phyloP scores from a whole-genome alignment of 768 basidiomycete species.

The Hortiboletus campestris region DNA sequence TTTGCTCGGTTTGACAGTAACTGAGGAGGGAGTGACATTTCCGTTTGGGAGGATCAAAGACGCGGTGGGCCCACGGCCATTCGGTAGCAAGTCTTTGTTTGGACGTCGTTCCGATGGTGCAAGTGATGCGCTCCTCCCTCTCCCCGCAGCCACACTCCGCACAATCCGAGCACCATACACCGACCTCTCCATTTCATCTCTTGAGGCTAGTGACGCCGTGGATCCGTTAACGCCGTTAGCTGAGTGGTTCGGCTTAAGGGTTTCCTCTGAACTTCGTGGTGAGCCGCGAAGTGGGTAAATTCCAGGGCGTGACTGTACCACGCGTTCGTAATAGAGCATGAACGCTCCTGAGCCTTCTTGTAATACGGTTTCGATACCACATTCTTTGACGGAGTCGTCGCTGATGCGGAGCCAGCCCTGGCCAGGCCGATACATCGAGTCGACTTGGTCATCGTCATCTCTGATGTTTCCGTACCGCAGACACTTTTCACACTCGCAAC shows the following conservation, averaged over 20 bases:
- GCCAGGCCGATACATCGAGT: constrained; percentile 40
- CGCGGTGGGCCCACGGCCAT: constrained; percentile 8
- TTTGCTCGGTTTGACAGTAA: constrained; percentile 20
- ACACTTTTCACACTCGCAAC: constrained; percentile 49
- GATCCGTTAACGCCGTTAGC: constrained; percentile 43
- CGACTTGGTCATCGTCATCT: constrained; percentile 46
- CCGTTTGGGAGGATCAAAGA: constrained; percentile 25
- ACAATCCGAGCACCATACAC: constrained; percentile 50
- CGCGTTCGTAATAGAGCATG: constrained; percentile 93
- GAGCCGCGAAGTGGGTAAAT: constrained; percentile 34
- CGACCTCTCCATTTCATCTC: constrained; percentile 17
- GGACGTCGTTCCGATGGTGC: constrained; percentile 31
- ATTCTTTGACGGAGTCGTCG: constrained; percentile 78
- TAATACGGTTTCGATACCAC: constrained; percentile 71
- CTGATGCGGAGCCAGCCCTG: constrained; percentile 86
- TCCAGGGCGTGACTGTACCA: constrained; percentile 39
- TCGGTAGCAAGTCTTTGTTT: constrained; percentile 10
- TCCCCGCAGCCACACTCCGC: constrained; percentile 50
- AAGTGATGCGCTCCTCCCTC: constrained; percentile 41
- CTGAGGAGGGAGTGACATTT: constrained; percentile 17
- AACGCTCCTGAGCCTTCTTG: constrained; percentile 74
- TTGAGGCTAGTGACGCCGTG: constrained; percentile 41
- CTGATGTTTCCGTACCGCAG: constrained; percentile 52
- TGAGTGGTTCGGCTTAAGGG: constrained; percentile 50
- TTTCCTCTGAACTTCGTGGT: constrained; percentile 61